Conservation (phyloP, 2,329 filamentous ascomycete genomes). For the Trichoderma atroviride region DNA sequence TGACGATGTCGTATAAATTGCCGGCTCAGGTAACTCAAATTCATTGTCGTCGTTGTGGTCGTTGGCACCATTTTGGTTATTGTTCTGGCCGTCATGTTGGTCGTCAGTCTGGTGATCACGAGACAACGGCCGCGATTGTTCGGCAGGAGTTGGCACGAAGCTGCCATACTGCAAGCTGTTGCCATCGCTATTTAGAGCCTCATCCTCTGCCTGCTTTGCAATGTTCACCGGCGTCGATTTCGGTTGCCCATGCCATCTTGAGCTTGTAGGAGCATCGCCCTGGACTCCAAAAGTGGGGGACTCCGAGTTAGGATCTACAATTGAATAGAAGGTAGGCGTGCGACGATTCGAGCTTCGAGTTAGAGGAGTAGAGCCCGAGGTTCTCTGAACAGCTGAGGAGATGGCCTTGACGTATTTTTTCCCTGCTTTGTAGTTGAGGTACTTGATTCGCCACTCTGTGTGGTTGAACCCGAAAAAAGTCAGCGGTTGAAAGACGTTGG, state of each 20-base stretch:
- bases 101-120: neutral
- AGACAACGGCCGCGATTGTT: slow-evolving; percentile 32
- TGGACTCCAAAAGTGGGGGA: neutral
- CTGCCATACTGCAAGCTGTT: slow-evolving; percentile 56
- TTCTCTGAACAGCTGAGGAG: slow-evolving; percentile 67
- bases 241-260: slow-evolving; percentile 14
- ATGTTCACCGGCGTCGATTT: neutral
- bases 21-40: slow-evolving; percentile 59
- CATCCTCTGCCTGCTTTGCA: slow-evolving; percentile 40
- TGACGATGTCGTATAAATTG: slow-evolving; percentile 45
- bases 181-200: slow-evolving; percentile 44
- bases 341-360: slow-evolving; percentile 41
- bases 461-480: neutral
- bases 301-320: neutral
- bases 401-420: slow-evolving; percentile 94
- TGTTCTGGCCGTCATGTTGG: neutral
- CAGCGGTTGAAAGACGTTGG: neutral
- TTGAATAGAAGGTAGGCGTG: slow-evolving; percentile 37
- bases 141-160: slow-evolving; percentile 49
- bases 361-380: slow-evolving; percentile 54
- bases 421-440: slow-evolving; percentile 91
- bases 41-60: slow-evolving; percentile 37
- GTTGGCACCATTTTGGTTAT: slow-evolving; percentile 5
- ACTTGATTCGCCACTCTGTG: slow-evolving; percentile 89
- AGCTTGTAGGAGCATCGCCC: neutral